Evolutionary conservation across 371 early-diverging fungal genomes (phyloP), one percentile per base, ranked within the genome.

Genomic region (Mortierella sp.): DNA sequence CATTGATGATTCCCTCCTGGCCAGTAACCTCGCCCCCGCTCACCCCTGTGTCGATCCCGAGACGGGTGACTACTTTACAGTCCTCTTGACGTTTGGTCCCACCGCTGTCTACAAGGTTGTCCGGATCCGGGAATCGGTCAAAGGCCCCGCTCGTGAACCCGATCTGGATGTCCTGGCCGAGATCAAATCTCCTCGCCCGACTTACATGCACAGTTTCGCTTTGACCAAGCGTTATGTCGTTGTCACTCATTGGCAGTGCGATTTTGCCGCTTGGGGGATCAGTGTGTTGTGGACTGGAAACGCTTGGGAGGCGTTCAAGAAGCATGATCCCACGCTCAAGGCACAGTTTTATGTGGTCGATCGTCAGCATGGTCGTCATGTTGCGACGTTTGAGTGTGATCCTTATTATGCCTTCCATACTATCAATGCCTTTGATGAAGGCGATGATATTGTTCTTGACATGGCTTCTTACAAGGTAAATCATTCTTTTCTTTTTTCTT

Each of bases 151-250:
- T 31, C 80, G 57, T 7, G 83, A 84, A 21, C 81, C 84, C n/a
- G 78, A 86, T 57, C 55, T 85, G 72, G 82, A 85, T 82, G 82
- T 93, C 6, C 48, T 92, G 58, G 90, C 90, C 42, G 88, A 88
- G 26, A 87, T 93, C 47, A 85, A 80, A 11, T 89, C 88, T 31
- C 89, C 89, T 31, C 73, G 80, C 10, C 77, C 92, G 3, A 84
- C 92, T 0, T 93, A 93, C 70, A 90, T 94, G 65, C 94, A 95
- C 80, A 91, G 92, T 8, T 93, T 94, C 75, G 87, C 88, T 26
- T 38, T 92, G 28, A 92, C 93, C 24, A 82, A 92, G 79, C 88
- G 90, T 19, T 93, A 92, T 87, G 83, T 94, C 11, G 85, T 94
- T 11, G 79, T 94, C 14, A 89, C 89, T 10, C 92, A 89, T 76